Conservation (phyloP, 345 rosid species). For the Euphorbia pulcherrima region DNA sequence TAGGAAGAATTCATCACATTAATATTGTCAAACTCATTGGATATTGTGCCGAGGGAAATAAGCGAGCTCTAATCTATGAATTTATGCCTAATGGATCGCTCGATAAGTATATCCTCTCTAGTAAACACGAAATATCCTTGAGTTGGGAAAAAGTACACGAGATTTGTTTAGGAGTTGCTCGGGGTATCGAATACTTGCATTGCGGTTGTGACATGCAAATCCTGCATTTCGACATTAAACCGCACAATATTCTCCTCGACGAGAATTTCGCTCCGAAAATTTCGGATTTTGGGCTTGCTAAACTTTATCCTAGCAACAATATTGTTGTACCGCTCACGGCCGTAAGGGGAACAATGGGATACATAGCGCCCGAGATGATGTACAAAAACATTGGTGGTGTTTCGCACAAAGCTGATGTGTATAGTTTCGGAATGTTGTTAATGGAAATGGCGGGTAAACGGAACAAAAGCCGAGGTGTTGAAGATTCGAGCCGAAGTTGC, state of each 20-base stretch:
- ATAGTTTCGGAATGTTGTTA: constrained; percentile 19
- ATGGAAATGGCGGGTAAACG: constrained; percentile 14
- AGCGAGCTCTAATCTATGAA: constrained; percentile 8
- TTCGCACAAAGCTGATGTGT: constrained; percentile 16
- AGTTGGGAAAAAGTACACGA: constrained; percentile 14
- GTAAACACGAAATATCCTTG: not conserved
- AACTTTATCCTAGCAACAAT: constrained; percentile 10
- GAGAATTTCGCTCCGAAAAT: constrained; percentile 20
- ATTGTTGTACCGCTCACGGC: constrained; percentile 12
- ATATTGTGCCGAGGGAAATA: constrained; percentile 5
- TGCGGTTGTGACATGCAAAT: constrained; percentile 22
- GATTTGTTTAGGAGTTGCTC: constrained; percentile 15
- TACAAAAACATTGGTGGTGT: constrained; percentile 13
- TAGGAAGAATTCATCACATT: constrained; percentile 13
- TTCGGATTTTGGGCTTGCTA: constrained; percentile 24
- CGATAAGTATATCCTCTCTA: constrained; percentile 1
- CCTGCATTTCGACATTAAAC: constrained; percentile 9
- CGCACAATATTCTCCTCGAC: constrained; percentile 8
- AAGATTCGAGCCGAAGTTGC: not conserved
- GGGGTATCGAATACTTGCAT: constrained; percentile 17
- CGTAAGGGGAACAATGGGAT: constrained; percentile 22
- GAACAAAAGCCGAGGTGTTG: not conserved
- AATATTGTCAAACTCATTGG: constrained; percentile 13
- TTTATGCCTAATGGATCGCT: constrained; percentile 18
- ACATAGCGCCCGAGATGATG: constrained; percentile 20